Base-by-base conservation (phyloP, 2,329 filamentous ascomycete species). In the Helotiales sp. region DNA sequence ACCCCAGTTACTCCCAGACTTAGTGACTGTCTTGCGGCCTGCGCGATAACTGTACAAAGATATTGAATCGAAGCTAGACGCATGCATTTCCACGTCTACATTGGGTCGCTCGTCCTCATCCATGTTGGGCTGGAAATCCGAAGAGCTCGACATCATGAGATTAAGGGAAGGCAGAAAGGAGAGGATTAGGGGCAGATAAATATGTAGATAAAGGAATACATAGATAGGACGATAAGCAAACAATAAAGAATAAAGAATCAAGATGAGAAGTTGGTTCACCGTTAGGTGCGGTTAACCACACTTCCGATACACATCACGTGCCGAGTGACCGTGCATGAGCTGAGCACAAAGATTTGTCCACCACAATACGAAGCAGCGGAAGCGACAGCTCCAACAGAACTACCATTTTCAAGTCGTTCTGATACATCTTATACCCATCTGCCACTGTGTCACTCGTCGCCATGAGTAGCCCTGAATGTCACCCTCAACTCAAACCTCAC, bases 351-450 rank as follows among this genome's bases (percentile, higher is more conserved):
- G 50, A 54, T 40, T 15, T 40, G 34, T 40, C 34, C 34, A 40
- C 34, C 34, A 54, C n/a, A 54, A 54, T 54, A 54, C 11, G 28
- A 54, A 54, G 50, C 50, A 28, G 50, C 50, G 50, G 50, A 17
- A 54, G 50, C 50, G 28, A 54, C 50, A 54, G 10, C 28, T 54
- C 50, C 50, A 54, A 54, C 50, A 22, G 28, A 54, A 54, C 22
- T 54, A 54, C 50, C 50, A 54, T 54, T 24, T 54, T 54, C 50
- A 54, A 54, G 28, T 54, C n/a, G 50, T 54, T 6, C 50, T 54
- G 50, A n/a, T 54, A 26, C 50, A 40, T 40, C 34, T 40, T 40
- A 40, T 40, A 40, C 7, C 24, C 50, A 54, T 54, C 50, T 54
- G 50, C 50, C 50, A 4, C 34, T 40, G 34, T 40, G 15, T 40